Evolutionary conservation across 768 basidiomycete species (phyloP).

Genomic region (Sporobolomyces roseus): DNA sequence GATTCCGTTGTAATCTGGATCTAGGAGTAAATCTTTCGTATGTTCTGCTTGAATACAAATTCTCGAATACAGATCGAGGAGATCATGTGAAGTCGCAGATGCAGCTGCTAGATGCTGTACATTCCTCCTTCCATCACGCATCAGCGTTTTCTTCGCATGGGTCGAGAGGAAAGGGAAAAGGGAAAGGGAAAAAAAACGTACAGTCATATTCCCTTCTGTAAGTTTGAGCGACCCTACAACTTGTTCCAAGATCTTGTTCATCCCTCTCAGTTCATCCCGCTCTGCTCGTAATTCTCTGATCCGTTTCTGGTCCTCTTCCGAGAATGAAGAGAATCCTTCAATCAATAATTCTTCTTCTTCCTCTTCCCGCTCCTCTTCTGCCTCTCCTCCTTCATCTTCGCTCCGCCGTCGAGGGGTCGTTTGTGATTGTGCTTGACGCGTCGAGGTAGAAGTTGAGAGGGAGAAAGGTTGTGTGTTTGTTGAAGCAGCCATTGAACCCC

Average conservation of each 20-base stretch:
- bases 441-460: neutral
- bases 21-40: slow-evolving; percentile 48
- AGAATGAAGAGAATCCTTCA: neutral
- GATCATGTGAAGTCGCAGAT: slow-evolving; percentile 46
- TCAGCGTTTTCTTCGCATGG: no score
- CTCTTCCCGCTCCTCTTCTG: neutral
- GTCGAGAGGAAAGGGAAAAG: no score
- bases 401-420: neutral
- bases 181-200: neutral
- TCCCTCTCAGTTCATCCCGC: slow-evolving; percentile 47
- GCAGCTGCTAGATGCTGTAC: slow-evolving; percentile 35
- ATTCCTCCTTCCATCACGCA: neutral
- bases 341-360: slow-evolving; percentile 1
- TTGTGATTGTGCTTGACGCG: neutral
- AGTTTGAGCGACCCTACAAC: slow-evolving; percentile 44
- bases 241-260: slow-evolving; percentile 49
- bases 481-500: slow-evolving; percentile 11
- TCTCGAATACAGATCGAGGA: slow-evolving; percentile 50
- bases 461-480: neutral
- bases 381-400: neutral
- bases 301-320: slow-evolving; percentile 23
- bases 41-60: slow-evolving; percentile 51
- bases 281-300: slow-evolving; percentile 43
- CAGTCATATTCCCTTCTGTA: slow-evolving; percentile 29
- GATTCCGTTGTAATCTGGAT: slow-evolving; percentile 48